Conservation (phyloP, 2,329 filamentous ascomycete genomes). For the Aspergillus quadricinctus region DNA sequence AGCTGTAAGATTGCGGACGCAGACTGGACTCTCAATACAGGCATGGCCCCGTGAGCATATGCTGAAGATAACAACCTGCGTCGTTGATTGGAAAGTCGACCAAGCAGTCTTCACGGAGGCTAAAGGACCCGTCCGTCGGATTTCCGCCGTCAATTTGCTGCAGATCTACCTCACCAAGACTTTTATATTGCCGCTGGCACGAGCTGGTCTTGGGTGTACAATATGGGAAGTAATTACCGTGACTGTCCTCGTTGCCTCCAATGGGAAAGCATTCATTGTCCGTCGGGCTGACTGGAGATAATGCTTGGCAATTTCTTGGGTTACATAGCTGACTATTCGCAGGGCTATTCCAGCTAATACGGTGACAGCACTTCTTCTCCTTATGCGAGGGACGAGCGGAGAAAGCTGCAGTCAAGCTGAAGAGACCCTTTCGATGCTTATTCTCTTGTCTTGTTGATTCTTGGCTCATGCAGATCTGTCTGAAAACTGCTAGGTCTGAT, state of each 20-base stretch:
- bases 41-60: not conserved
- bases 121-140: not conserved
- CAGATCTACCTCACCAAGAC: conserved; percentile 1
- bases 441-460: not conserved
- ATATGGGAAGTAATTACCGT: not conserved
- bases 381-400: too few species aligned
- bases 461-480: not conserved
- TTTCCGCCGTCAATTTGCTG: not conserved
- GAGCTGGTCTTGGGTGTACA: not conserved
- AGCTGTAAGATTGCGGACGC: not conserved
- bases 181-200: conserved; percentile 1
- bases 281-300: not conserved
- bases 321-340: conserved; percentile 4
- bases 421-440: not conserved
- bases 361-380: too few species aligned
- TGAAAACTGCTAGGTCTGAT: not conserved
- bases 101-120: not conserved
- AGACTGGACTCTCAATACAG: not conserved
- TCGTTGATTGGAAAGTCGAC: not conserved
- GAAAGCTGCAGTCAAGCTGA: not conserved
- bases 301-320: conserved; percentile 9
- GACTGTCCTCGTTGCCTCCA: not conserved
- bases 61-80: not conserved
- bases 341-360: not conserved
- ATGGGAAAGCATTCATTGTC: not conserved